Base-by-base conservation (phyloP, 345 rosid genomes). In the Citrus sp. region DNA sequence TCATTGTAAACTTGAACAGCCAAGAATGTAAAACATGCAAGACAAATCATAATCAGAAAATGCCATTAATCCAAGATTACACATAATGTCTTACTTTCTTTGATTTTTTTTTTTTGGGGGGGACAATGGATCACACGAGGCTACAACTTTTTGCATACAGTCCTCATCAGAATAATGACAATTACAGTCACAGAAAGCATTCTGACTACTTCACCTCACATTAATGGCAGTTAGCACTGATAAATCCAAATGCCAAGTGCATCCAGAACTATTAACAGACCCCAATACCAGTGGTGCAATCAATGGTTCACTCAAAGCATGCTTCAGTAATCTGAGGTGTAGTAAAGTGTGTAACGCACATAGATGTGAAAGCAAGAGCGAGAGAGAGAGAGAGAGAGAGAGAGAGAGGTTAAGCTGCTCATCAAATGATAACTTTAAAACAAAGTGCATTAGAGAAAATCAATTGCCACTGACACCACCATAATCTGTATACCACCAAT, bases 271-370 rank as follows among this genome's bases (percentile, higher is more conserved):
- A 74, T 38, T 38, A 61, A 40, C 12, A 28, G 25, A 25, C 9
- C 34, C 28, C n/a, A 2, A 25, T 34, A 25, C 30, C 67, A 74
- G 32, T 58, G 62, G 22, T 54, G 34, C 51, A 46, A 42, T 5
- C 54, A 13, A 46, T 70, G 74, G n/a, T 74, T 74, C 77, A 38
- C 64, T 32, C 19, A 16, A 60, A 38, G 73, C 35, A 25, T 59
- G 24, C 51, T 59, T 73, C 35, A 25, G 34, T 37, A 13, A n/a
- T 25, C 10, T 51, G 40, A 28, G 4, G 7, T 30, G 5, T n/a
- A 49, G 21, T 49, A 19, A 70, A 70, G 24, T 46, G 22, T 16
- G 61, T 28, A 49, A 16, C 40, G 42, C 56, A 60, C 28, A 60
- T 13, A 59, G 55, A 60, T n/a, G 34, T 7, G 3, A 40, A 58